Base-by-base conservation (phyloP, 2,329 filamentous ascomycete species). In the Calonectria pseudoreteaudii region DNA sequence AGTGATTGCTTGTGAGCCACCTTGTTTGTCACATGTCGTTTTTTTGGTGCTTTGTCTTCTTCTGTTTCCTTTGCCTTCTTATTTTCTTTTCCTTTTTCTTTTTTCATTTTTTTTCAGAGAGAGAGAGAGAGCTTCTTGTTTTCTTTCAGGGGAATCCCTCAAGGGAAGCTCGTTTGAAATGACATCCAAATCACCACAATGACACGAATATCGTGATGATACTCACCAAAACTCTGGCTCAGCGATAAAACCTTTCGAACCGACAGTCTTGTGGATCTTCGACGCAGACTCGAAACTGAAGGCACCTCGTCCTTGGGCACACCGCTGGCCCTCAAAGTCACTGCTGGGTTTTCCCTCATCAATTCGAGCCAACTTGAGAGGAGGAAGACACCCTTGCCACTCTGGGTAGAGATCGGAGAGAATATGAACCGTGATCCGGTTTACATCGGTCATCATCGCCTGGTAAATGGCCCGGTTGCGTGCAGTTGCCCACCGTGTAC, bases 371-470 rank as follows among this genome's bases (percentile, higher is more conserved):
- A 2, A 3, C 8, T n/a, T 52, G 38, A 70, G 77, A 3, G 69
- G 52, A 10, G 52, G 18, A 3, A 73, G 20, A 1, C 30, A 53
- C 2, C 60, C 53, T 4, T 60, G n/a, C 8, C 8, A 23, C 3
- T n/a, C 26, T 0, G 70, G 34, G 30, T 75, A 77, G 23, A 31
- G 31, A 4, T 71, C 28, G 3, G 44, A 34, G 16, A 78, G 34
- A 9, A 77, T 41, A 1, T 73, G 70, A 6, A 58, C 30, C 0
- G 71, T 49, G 1, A 71, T 62, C 10, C 78, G 74, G 14, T 77
- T 72, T 4, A 80, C 28, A 52, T 84, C 82, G 1, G 76, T 28
- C 9, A 76, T 20, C 47, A 80, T 56, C 2, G 79, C 77, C 1
- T 56, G 36, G 14, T 72, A 14, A 23, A 74, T 75, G 0, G 71